Base-by-base conservation (phyloP, 2,329 filamentous ascomycete genomes). In the Monosporascus sp. region DNA sequence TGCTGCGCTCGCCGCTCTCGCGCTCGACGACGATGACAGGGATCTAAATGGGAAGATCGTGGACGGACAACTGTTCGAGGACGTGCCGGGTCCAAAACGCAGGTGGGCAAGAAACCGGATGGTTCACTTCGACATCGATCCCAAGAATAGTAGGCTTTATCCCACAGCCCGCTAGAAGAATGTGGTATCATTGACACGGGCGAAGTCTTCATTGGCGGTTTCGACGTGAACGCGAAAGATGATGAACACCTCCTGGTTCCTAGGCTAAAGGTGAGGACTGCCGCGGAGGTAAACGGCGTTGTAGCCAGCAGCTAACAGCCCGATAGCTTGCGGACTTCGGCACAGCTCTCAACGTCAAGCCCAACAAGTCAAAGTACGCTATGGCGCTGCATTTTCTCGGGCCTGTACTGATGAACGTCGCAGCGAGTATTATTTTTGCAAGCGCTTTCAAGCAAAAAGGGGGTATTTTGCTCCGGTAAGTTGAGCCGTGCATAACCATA, bases 61-160 rank as follows among this genome's bases (percentile, higher is more conserved):
- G n/a, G 58, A 54, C 6, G 7, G n/a, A 0, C 55, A 63, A 11
- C 52, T 63, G 24, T 59, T 56, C 27, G 61, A 65, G 47, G 53
- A 57, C 4, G 17, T 63, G n/a, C 61, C 57, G 1, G 2, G 2
- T 1, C 6, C 34, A 1, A 51, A 17, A 6, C 58, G 54, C 24
- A 55, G 55, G 36, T 63, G 54, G 55, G 59, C 56, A 36, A 22
- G 19, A 26, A 61, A 59, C 36, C 34, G 53, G 17, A 34, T 58
- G 8, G 57, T 61, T 9, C 62, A 64, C 51, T 62, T 62, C 51
- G 59, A 65, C 24, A 61, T 65, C 20, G 61, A 63, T 31, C 57
- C 58, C 2, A 51, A 26, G 14, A 65, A 63, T 14, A 57, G 59
- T 61, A 46, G 53, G 61, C 37, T 11, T 26, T 27, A 3, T 14